Conservation (phyloP, 2,329 filamentous ascomycete genomes). For the Onygena corvina region DNA sequence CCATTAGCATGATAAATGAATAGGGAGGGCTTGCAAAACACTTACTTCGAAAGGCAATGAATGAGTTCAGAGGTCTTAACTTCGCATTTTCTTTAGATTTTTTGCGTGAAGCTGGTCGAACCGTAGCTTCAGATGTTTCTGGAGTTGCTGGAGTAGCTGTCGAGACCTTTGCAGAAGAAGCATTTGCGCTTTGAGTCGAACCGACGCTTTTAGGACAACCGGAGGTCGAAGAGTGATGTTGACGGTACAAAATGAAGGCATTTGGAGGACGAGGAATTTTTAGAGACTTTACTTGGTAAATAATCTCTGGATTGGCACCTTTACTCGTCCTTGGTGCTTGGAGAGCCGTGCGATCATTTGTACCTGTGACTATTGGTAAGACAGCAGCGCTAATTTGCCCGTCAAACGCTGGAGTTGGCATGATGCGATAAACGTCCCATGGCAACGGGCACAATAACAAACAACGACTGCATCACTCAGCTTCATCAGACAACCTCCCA, state of each 20-base stretch:
- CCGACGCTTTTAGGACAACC: conserved; percentile 6
- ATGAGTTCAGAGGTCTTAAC: conserved; percentile 27
- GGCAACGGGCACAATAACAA: not conserved
- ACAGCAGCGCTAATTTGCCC: conserved; percentile 17
- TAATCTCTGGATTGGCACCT: conserved; percentile 6
- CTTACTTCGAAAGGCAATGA: conserved; percentile 30
- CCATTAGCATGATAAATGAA: not conserved
- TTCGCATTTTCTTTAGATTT: conserved; percentile 17
- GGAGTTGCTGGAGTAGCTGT: conserved; percentile 1
- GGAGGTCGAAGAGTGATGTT: conserved; percentile 3
- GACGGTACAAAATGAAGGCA: conserved; percentile 20
- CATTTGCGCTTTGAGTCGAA: conserved; percentile 6
- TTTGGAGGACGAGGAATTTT: conserved; percentile 37
- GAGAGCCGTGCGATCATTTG: not conserved
- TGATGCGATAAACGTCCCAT: too few species aligned
- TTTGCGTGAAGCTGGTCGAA: conserved; percentile 15
- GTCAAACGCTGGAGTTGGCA: conserved; percentile 19
- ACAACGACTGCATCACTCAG: not conserved
- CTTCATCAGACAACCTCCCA: not conserved
- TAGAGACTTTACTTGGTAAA: conserved; percentile 17
- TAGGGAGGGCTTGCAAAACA: not conserved
- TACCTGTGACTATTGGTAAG: conserved; percentile 5
- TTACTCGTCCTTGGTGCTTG: not conserved
- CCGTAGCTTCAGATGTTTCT: conserved; percentile 3
- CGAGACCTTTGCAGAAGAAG: not conserved